A percentile compares a stretch with the other conserved stretches of the same genome.
Evolutionary conservation across 192 early-diverging fungal genomes (phyloP).

Genomic region (Pilobolus umbonatus): DNA sequence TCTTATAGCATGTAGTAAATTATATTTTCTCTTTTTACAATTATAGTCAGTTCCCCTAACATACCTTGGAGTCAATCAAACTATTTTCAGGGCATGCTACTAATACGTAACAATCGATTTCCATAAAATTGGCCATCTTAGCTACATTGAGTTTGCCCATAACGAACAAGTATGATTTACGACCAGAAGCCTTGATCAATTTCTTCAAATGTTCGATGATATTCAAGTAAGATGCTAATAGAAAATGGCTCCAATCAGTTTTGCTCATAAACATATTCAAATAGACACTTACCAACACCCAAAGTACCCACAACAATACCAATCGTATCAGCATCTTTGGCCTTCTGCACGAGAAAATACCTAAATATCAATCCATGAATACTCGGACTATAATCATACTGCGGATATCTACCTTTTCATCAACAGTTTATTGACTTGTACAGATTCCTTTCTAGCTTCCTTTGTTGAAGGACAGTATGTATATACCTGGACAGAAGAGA

Average conservation of each 20-base stretch:
- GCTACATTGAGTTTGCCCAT: conserved; percentile 94
- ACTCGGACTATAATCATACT: neutral
- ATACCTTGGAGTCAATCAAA: conserved; percentile 75
- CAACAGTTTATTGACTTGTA: conserved; percentile 52
- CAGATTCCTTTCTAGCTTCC: conserved; percentile 50
- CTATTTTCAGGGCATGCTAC: conserved; percentile 89
- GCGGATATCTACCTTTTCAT: conserved; percentile 48
- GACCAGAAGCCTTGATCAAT: conserved; percentile 63
- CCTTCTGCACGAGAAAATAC: conserved; percentile 86
- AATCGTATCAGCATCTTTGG: conserved; percentile 86
- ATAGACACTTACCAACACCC: conserved; percentile 69
- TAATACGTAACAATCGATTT: conserved; percentile 89
- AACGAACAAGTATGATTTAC: conserved; percentile 53
- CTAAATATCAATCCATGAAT: conserved; percentile 26
- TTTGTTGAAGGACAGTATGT: conserved; percentile 65
- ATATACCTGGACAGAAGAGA: conserved; percentile 39
- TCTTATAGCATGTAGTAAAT: neutral
- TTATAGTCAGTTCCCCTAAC: neutral
- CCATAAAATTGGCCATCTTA: conserved; percentile 94
- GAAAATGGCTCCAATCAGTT: neutral
- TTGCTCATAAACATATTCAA: neutral
- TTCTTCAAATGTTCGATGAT: conserved; percentile 78
- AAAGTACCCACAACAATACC: conserved; percentile 96
- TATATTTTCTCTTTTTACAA: neutral
- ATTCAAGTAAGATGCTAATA: conserved; percentile 70